A percentile compares a stretch with the other conserved stretches of the same genome.
phyloP scores from a whole-genome alignment of 2,329 filamentous ascomycete genomes.

The Trichocomaceae sp. region DNA sequence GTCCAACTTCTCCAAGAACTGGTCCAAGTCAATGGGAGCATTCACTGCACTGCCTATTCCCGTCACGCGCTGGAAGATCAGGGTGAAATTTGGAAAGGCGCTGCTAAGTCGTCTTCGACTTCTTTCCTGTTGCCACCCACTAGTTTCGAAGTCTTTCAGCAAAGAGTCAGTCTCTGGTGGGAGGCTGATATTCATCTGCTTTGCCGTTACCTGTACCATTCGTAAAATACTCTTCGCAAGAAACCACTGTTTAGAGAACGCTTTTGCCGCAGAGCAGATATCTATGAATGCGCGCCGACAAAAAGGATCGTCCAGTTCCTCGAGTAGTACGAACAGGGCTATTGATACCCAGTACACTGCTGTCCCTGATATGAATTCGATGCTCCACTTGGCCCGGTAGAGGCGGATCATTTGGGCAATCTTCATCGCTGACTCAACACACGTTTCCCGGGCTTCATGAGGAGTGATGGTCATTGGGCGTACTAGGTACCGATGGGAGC shows the following conservation, averaged over 20 bases:
- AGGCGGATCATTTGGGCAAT: constrained; percentile 23
- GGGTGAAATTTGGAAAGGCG: constrained; percentile 18
- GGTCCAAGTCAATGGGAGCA: constrained; percentile 15
- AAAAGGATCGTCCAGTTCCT: constrained; percentile 17
- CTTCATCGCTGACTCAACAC: constrained; percentile 22
- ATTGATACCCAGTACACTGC: constrained; percentile 26
- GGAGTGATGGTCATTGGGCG: constrained; percentile 7
- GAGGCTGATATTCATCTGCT: constrained; percentile 16
- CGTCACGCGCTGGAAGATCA: constrained; percentile 11
- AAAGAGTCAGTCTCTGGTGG: constrained; percentile 20
- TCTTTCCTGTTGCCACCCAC: constrained; percentile 14
- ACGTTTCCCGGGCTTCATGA: constrained; percentile 16
- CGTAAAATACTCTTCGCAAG: constrained; percentile 17
- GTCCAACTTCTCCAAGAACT: constrained; percentile 18
- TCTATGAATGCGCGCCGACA: constrained; percentile 23
- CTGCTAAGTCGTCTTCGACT: constrained; percentile 16
- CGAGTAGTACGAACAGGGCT: constrained; percentile 24
- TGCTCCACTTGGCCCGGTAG: constrained; percentile 24
- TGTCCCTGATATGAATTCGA: constrained; percentile 27
- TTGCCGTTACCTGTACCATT: constrained; percentile 19
- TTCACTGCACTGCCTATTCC: neutral
- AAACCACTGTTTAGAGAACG: constrained; percentile 21
- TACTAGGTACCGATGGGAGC: constrained; percentile 8
- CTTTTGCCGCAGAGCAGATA: constrained; percentile 19
- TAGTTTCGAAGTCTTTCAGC: constrained; percentile 19